Base-by-base conservation (phyloP, 805 yeast species). In the Jamesozyma hellenica region DNA sequence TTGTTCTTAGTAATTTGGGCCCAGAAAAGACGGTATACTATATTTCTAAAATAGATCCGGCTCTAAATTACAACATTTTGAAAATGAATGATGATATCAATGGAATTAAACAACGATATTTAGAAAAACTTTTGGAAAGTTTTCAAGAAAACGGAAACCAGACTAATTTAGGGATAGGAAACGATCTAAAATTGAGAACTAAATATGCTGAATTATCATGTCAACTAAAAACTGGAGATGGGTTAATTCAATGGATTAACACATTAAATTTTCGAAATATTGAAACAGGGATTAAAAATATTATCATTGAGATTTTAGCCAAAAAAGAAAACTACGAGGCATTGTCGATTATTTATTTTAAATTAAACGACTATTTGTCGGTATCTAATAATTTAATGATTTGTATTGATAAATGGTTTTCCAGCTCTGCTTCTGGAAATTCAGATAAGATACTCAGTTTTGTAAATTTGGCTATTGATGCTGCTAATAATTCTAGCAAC, bases 121-220 rank as follows among this genome's bases (percentile, higher is more conserved):
- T 58, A 18, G 50, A 47, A 13, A 39, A 41, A 14, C 35, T 55
- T 5, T 49, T 45, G 29, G 17, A 12, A 6, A 21, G 15, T 17
- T 41, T 28, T 29, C 28, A 30, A 32, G 34, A 25, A 3, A 25
- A 15, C 8, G 25, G 6, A 11, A 12, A 17, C 13, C 7, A 4
- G 14, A 11, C 12, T 12, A 6, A 8, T 17, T 3, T 2, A 7
- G 28, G 15, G 3, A 4, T 23, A 4, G 29, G 16, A 5, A 25
- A 4, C 25, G 33, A 32, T 26, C 7, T 29, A 1, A 37, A 41
- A 4, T 30, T 54, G 21, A 46, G 38, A 27, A 43, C 39, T 21
- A 19, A 37, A 25, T 53, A 48, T 37, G 32, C 53, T 10, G 41
- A 44, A 28, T 37, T 50, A n/a, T 40, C 46, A n/a, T 49, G 56